Conservation (phyloP, 2,329 filamentous ascomycete species). For the Cladosporium sp. region DNA sequence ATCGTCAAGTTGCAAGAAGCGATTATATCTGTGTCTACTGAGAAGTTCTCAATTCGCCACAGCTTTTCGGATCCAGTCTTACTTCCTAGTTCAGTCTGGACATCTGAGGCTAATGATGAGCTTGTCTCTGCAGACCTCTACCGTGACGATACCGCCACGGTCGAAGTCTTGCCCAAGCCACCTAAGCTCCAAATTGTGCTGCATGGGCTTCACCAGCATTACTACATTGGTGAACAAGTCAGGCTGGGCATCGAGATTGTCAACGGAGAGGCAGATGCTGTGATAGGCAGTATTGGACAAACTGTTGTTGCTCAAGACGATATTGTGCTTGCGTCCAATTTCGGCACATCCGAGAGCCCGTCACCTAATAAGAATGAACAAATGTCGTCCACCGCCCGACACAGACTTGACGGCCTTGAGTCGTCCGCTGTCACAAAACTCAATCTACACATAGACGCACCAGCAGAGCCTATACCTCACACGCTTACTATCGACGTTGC, state of each 20-base stretch:
- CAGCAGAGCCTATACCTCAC: constrained; percentile 50
- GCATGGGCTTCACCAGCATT: constrained; percentile 61
- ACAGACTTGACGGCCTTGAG: neutral
- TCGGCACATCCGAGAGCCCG: neutral
- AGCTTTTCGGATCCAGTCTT: constrained; percentile 42
- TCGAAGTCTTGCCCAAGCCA: constrained; percentile 79
- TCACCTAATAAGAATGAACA: neutral
- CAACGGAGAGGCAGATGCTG: constrained; percentile 80
- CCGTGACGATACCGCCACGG: constrained; percentile 48
- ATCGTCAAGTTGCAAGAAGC: constrained; percentile 64
- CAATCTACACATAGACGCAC: constrained; percentile 32
- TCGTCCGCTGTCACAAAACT: neutral
- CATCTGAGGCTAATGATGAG: neutral
- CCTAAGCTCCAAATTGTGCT: constrained; percentile 81
- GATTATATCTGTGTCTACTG: constrained; percentile 58
- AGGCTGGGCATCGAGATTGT: constrained; percentile 63
- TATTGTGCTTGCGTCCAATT: constrained; percentile 5
- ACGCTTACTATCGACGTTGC: constrained; percentile 68
- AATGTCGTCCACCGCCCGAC: neutral
- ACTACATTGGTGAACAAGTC: constrained; percentile 80
- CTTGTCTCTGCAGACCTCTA: constrained; percentile 15
- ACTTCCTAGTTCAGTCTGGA: neutral
- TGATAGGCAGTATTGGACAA: constrained; percentile 57
- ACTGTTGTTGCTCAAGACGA: constrained; percentile 24
- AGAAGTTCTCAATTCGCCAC: constrained; percentile 65